These are phyloP conservation scores for Dicorynia guianensis DNA, from an alignment of 306 rosid genomes.

Conservation along the genomic window DNA sequence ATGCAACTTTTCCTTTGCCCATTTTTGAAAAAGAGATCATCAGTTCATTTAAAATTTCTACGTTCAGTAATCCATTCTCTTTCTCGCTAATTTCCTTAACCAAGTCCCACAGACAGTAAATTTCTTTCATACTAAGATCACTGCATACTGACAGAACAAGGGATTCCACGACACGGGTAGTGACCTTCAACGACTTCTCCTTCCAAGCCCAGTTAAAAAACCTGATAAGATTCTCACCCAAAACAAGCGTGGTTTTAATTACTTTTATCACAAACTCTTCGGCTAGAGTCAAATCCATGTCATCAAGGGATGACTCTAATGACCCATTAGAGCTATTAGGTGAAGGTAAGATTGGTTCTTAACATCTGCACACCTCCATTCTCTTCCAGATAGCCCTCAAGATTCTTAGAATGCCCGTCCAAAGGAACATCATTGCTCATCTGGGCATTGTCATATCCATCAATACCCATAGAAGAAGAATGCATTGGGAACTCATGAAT, in stretches of 20 bases:
- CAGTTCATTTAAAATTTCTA: constrained; percentile 56
- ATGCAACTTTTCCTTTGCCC: constrained; percentile 78
- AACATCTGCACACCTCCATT: constrained; percentile 16
- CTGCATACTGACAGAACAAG: constrained; percentile 52
- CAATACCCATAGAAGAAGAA: constrained; percentile 6
- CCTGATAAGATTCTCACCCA: constrained; percentile 65
- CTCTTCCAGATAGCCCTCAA: constrained; percentile 19
- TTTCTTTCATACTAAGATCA: constrained; percentile 44
- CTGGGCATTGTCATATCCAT: too few relatives aligned
- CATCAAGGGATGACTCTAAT: constrained; percentile 60
- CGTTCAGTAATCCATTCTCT: constrained; percentile 47
- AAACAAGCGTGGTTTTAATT: constrained; percentile 55
- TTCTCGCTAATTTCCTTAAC: constrained; percentile 62
- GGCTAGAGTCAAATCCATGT: constrained; percentile 51
- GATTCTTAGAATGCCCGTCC: constrained; percentile 12
- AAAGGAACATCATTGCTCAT: constrained; percentile 3
- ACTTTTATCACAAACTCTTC: constrained; percentile 57
- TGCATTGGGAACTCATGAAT: constrained; percentile 1
- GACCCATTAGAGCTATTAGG: constrained; percentile 59
- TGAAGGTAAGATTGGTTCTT: too few relatives aligned
- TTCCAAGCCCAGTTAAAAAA: constrained; percentile 74
- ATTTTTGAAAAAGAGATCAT: constrained; percentile 60
- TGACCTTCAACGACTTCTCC: constrained; percentile 49
- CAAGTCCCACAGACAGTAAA: constrained; percentile 72
- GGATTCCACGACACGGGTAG: constrained; percentile 50